These are phyloP conservation scores for Ocimum tenuiflorum DNA, from an alignment of 257 asterid genomes.

Conservation along the genomic window DNA sequence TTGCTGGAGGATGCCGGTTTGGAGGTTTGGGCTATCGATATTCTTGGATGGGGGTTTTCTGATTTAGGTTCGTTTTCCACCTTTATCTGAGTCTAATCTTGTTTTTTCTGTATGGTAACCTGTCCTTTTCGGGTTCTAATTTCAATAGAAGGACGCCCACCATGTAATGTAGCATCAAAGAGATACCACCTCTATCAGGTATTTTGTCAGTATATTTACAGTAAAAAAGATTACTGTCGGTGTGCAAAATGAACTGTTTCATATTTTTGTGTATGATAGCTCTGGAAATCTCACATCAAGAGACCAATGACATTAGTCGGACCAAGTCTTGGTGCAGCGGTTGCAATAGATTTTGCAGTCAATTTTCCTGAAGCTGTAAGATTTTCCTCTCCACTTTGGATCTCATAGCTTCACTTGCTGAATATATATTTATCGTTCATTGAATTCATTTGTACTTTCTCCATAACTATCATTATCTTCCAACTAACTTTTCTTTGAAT, in stretches of 20 bases:
- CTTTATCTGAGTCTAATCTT: neutral
- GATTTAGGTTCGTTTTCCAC: constrained; percentile 43
- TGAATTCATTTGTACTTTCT: neutral
- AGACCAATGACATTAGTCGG: constrained; percentile 77
- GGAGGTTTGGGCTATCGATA: constrained; percentile 78
- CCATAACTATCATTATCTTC: neutral
- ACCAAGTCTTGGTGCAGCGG: constrained; percentile 91
- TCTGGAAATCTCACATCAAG: constrained; percentile 67
- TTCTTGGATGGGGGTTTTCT: constrained; percentile 93
- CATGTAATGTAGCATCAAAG: constrained; percentile 66
- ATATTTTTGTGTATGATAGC: constrained; percentile 22
- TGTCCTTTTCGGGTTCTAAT: neutral
- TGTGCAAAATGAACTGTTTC: neutral
- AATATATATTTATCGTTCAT: neutral
- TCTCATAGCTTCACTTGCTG: neutral
- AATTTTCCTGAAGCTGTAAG: constrained; percentile 78
- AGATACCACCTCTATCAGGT: constrained; percentile 62
- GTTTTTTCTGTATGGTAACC: neutral
- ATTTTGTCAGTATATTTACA: neutral
- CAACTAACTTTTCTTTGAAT: neutral
- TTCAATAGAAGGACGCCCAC: constrained; percentile 47
- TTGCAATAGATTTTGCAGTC: constrained; percentile 70
- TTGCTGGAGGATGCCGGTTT: constrained; percentile 66
- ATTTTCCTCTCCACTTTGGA: neutral
- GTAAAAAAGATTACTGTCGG: neutral